Evolutionary conservation across 345 rosid genomes (phyloP).

Genomic region (Camelina neglecta): DNA sequence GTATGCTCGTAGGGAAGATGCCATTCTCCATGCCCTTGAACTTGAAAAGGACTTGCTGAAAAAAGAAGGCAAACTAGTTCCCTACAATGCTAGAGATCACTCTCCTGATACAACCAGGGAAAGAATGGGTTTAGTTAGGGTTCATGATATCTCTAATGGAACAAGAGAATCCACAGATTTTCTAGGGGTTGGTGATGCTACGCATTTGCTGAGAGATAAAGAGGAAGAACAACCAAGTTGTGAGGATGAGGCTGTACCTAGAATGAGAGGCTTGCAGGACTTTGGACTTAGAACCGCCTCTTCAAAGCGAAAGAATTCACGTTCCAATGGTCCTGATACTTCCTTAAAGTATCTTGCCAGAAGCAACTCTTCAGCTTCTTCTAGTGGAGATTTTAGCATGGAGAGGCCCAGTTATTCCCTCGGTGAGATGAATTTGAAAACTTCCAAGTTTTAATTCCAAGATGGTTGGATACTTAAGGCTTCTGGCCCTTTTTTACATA

Average conservation of each 20-base stretch:
- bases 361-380: slow-evolving; percentile 52
- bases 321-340: slow-evolving; percentile 56
- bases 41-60: slow-evolving; percentile 74
- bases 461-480: slow-evolving; percentile 38
- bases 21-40: slow-evolving; percentile 98
- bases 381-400: slow-evolving; percentile 53
- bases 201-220: slow-evolving; percentile 44
- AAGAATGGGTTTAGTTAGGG: slow-evolving; percentile 51
- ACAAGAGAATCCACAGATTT: slow-evolving; percentile 40
- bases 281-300: slow-evolving; percentile 68
- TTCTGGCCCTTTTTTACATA: slow-evolving; percentile 36
- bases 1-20: slow-evolving; percentile 99
- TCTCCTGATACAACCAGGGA: slow-evolving; percentile 50
- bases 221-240: slow-evolving; percentile 50
- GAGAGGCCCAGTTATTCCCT: slow-evolving; percentile 53
- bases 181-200: slow-evolving; percentile 24
- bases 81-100: slow-evolving; percentile 46
- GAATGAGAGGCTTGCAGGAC: slow-evolving; percentile 92
- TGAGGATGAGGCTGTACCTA: slow-evolving; percentile 65
- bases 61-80: slow-evolving; percentile 57
- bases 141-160: slow-evolving; percentile 50
- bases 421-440: slow-evolving; percentile 56
- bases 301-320: slow-evolving; percentile 61
- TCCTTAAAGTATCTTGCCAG: slow-evolving; percentile 50
- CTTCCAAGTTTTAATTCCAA: not conserved